These are phyloP conservation scores for Nigrospora oryzae DNA, from an alignment of 2,329 filamentous ascomycete genomes.

Conservation along the genomic window DNA sequence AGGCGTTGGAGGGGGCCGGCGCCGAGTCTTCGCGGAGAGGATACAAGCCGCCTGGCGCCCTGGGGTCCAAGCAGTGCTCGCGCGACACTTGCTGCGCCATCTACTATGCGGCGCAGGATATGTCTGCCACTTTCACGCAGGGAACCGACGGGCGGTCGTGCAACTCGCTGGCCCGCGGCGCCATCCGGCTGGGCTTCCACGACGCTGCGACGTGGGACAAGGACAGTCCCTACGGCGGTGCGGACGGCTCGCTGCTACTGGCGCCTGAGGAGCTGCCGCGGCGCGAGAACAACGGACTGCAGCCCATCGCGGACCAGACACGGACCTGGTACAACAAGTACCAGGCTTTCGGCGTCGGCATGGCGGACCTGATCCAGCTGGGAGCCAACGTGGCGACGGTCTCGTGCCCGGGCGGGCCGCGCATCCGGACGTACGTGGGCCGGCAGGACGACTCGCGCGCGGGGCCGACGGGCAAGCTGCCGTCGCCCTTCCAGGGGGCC, in stretches of 20 bases:
- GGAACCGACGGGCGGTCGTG: slow-evolving; percentile 18
- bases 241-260: slow-evolving; percentile 35
- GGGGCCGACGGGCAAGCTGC: slow-evolving; percentile 34
- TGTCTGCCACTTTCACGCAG: slow-evolving; percentile 22
- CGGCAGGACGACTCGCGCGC: slow-evolving; percentile 32
- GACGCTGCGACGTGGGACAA: slow-evolving; percentile 34
- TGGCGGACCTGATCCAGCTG: slow-evolving; percentile 48
- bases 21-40: no score
- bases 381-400: slow-evolving; percentile 40
- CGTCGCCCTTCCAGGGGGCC: slow-evolving; percentile 28
- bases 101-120: slow-evolving; percentile 26
- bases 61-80: slow-evolving; percentile 14
- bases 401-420: slow-evolving; percentile 34
- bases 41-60: neutral
- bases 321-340: slow-evolving; percentile 28
- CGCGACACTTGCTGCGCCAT: slow-evolving; percentile 28
- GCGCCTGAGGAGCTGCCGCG: slow-evolving; percentile 28
- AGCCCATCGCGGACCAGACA: slow-evolving; percentile 27
- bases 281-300: slow-evolving; percentile 36
- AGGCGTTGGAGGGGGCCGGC: no score
- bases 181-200: slow-evolving; percentile 37
- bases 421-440: slow-evolving; percentile 43
- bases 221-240: slow-evolving; percentile 28
- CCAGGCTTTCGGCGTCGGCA: slow-evolving; percentile 27
- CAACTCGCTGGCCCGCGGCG: slow-evolving; percentile 29